Conservation (phyloP, 2,329 filamentous ascomycete genomes). For the Ilyonectria sp. region DNA sequence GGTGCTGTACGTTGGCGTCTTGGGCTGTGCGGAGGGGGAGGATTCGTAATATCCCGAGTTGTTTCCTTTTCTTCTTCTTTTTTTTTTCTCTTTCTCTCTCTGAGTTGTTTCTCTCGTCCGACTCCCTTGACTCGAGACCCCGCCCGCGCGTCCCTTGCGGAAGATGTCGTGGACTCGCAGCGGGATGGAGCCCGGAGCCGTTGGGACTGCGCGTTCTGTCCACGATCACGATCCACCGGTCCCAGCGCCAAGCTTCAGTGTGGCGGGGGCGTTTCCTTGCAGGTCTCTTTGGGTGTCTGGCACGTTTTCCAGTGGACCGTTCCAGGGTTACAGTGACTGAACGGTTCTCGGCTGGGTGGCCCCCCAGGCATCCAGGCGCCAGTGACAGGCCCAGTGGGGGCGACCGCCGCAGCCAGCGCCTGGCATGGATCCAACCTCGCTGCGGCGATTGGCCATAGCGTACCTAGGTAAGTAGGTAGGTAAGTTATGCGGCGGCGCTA, state of each 20-base stretch:
- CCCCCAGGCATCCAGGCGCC: neutral
- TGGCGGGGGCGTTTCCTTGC: neutral
- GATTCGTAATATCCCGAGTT: neutral
- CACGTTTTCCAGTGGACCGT: neutral
- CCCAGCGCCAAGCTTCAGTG: slow-evolving; percentile 3
- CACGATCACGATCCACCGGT: neutral
- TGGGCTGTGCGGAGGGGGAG: neutral
- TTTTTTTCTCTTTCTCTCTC: no score
- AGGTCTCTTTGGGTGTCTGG: no score
- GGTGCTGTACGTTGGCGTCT: neutral
- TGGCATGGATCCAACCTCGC: slow-evolving; percentile 21
- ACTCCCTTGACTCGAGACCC: neutral
- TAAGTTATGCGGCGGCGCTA: slow-evolving; percentile 9
- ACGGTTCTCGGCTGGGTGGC: neutral
- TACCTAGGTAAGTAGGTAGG: no score
- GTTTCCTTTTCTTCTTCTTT: neutral
- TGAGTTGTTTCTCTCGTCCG: neutral
- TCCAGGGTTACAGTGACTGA: neutral
- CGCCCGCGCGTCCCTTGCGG: neutral
- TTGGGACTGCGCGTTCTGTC: neutral
- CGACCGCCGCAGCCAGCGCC: neutral
- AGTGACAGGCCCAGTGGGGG: slow-evolving; percentile 3
- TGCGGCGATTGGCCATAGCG: slow-evolving; percentile 13
- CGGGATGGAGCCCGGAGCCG: neutral
- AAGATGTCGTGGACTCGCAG: neutral